These are phyloP conservation scores for Capronia epimyces DNA, from an alignment of 2,329 filamentous ascomycete genomes.

Conservation along the genomic window DNA sequence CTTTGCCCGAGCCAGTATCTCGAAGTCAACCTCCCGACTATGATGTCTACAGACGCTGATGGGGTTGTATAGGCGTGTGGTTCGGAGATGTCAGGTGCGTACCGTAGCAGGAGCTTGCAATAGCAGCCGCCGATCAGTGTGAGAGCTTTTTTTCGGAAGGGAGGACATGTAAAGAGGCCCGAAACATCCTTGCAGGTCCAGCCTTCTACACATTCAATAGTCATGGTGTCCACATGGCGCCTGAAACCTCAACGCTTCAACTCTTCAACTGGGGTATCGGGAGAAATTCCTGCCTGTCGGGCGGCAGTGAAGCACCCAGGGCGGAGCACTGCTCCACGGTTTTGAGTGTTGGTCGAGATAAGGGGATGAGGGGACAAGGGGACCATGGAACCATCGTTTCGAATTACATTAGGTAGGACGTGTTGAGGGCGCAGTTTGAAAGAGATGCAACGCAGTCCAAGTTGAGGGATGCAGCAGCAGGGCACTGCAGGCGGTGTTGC, in stretches of 20 bases:
- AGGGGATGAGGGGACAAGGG: too few relatives aligned
- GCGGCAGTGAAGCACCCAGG: too few relatives aligned
- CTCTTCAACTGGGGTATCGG: too few relatives aligned
- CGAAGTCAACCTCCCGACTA: constrained; percentile 29
- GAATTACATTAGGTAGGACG: neutral
- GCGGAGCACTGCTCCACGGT: too few relatives aligned
- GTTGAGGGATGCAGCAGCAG: too few relatives aligned
- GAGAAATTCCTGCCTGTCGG: too few relatives aligned
- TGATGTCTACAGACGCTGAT: constrained; percentile 26
- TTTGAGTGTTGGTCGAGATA: too few relatives aligned
- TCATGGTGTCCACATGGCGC: too few relatives aligned
- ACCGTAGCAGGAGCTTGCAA: constrained; percentile 31
- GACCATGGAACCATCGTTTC: too few relatives aligned
- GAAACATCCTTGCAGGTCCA: too few relatives aligned
- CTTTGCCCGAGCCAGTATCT: constrained; percentile 24
- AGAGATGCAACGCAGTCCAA: neutral
- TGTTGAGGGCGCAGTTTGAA: neutral
- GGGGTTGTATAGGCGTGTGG: constrained; percentile 14
- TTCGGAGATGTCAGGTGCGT: constrained; percentile 28
- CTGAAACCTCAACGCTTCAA: too few relatives aligned
- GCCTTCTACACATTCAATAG: too few relatives aligned
- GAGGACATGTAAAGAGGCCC: constrained; percentile 12
- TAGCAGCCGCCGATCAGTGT: constrained; percentile 31
- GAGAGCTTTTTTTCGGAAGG: constrained; percentile 19
- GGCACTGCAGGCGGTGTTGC: constrained; percentile 3